Evolutionary conservation across 2,329 filamentous ascomycete species (phyloP), one percentile per base, ranked within the genome.

Genomic region (Fusarium sp.): DNA sequence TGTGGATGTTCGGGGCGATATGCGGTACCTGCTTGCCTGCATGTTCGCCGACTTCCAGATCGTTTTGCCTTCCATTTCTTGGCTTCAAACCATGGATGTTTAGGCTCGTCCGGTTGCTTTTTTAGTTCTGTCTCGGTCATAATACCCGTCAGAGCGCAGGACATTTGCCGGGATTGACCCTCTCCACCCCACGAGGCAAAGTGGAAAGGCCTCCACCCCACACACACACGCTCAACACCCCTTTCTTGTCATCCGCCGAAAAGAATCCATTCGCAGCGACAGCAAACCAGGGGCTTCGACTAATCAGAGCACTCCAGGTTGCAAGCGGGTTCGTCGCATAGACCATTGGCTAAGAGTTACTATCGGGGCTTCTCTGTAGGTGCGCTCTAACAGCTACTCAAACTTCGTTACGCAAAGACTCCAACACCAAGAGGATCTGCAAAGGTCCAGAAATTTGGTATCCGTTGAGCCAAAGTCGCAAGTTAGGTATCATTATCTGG

Each of bases 101-200:
- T 26, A 49, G 40, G 26, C 31, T 44, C 24, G 39, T 52, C 44
- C 36, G 44, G 56, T 57, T 54, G 45, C 33, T 46, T 69, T 64
- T 69, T 66, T 69, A 53, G 55, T 65, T 28, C 52, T 57, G 50
- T 65, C 65, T 73, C 69, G 64, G 71, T 63, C 62, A 60, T 72
- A 42, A 49, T 59, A 59, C 66, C 69, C 22, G 69, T 66, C 66
- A 63, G 55, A 65, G 71, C 55, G 56, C 58, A 36, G 69, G 69
- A 72, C 62, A 69, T 46, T 67, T 54, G 39, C 59, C 34, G 52
- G 57, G 57, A 33, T 52, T 54, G 22, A 52, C 26, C 21, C 38
- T 53, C 39, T 39, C 57, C 54, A 62, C 64, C 39, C 50, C 61
- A 67, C 51, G 22, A 68, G 63, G 57, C 57, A 47, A 67, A 54